A percentile compares a stretch with the other conserved stretches of the same genome.
Conservation (phyloP, 2,329 filamentous ascomycete genomes). For the Apiospora phragmitis region DNA sequence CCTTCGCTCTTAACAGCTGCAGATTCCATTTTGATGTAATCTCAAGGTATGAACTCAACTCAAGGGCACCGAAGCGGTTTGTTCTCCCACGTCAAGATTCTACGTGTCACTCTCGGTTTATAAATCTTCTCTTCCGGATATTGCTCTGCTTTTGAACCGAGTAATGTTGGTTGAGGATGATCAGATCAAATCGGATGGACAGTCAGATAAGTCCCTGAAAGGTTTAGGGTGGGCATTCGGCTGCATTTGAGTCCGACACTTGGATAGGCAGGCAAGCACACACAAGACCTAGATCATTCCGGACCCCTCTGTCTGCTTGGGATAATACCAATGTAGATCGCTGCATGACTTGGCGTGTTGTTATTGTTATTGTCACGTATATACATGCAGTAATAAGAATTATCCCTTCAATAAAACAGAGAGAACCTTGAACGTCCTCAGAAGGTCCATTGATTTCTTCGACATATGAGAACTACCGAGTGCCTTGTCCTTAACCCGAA, state of each 20-base stretch:
- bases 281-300: background rate
- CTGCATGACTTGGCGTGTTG: background rate
- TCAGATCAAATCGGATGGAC: background rate
- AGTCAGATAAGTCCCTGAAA: background rate
- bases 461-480: background rate
- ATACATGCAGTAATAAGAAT: background rate
- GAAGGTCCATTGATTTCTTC: background rate
- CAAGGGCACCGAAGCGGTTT: background rate
- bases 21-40: slow-evolving; percentile 32
- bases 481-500: background rate
- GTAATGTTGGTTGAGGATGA: background rate
- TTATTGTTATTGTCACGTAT: background rate
- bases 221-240: background rate
- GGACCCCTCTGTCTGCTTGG: background rate
- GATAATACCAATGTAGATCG: background rate
- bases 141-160: background rate
- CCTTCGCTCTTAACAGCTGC: slow-evolving; percentile 52
- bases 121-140: background rate
- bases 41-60: background rate
- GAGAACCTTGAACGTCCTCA: background rate
- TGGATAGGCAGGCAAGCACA: slow-evolving; percentile 1
- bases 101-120: background rate
- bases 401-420: background rate
- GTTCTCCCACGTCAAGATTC: background rate
- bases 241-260: slow-evolving; percentile 1